Conservation (phyloP, 1,284 basidiomycete species). For the Fistulinella cinereoalba region DNA sequence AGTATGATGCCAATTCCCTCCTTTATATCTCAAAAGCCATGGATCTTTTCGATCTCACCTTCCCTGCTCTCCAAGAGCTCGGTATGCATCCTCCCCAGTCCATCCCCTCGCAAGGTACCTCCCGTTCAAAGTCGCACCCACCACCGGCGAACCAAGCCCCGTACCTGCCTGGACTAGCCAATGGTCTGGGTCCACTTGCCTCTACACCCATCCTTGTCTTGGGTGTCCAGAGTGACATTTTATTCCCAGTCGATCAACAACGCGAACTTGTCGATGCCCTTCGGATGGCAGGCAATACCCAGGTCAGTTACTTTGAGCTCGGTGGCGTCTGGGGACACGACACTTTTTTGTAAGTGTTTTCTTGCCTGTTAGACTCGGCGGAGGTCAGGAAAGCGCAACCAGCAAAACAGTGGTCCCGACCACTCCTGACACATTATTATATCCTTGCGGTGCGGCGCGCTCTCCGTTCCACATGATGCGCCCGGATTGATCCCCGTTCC, state of each 20-base stretch:
- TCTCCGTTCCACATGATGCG: background rate
- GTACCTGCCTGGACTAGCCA: conserved; percentile 79
- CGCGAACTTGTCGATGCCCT: conserved; percentile 93
- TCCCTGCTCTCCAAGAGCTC: conserved; percentile 71
- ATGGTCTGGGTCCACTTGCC: conserved; percentile 76
- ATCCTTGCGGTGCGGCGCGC: too few relatives aligned
- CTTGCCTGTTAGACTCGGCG: background rate
- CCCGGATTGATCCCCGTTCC: conserved; percentile 14
- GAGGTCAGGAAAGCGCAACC: background rate
- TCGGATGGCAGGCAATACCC: conserved; percentile 81
- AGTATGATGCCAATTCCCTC: conserved; percentile 98
- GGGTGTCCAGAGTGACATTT: conserved; percentile 94
- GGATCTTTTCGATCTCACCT: conserved; percentile 98
- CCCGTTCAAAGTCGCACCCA: conserved; percentile 67
- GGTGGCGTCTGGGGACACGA: conserved; percentile 99
- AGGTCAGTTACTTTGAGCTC: conserved; percentile 95
- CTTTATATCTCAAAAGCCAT: conserved; percentile 99
- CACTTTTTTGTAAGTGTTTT: conserved; percentile 75
- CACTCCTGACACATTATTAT: too few relatives aligned
- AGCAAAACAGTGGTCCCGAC: too few relatives aligned
- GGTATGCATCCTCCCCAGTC: conserved; percentile 42
- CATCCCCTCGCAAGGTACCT: conserved; percentile 38
- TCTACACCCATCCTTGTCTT: conserved; percentile 85
- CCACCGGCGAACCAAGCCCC: conserved; percentile 67
- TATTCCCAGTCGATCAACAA: conserved; percentile 98